Evolutionary conservation across 345 rosid genomes (phyloP).

Genomic region (Aquilaria yunnanensis): DNA sequence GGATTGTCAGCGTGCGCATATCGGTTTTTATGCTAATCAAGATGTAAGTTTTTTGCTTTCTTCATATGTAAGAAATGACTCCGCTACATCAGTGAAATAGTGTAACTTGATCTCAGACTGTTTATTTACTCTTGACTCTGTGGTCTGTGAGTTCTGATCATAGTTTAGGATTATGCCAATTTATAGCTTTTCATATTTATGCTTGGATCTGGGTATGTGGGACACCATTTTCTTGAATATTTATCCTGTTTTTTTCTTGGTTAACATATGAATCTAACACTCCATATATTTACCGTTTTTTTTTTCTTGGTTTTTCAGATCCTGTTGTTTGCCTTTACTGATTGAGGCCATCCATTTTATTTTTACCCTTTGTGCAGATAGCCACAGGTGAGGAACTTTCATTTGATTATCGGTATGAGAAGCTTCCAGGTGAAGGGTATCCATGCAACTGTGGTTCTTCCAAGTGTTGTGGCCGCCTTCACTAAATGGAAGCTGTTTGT

Average conservation of each 20-base stretch:
- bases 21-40: slow-evolving; percentile 80
- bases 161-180: no score
- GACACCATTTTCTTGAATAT: neutral
- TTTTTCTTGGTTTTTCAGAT: neutral
- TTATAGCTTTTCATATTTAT: no score
- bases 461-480: slow-evolving; percentile 60
- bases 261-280: no score
- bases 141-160: neutral
- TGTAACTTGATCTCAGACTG: no score
- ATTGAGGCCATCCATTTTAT: slow-evolving; percentile 1
- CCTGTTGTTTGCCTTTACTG: neutral
- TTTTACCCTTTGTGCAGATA: slow-evolving; percentile 53
- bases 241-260: neutral
- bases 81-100: neutral
- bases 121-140: no score
- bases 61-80: slow-evolving; percentile 2
- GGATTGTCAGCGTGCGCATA: slow-evolving; percentile 70
- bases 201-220: no score
- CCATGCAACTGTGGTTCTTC: slow-evolving; percentile 68
- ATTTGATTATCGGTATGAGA: slow-evolving; percentile 44
- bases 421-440: slow-evolving; percentile 49
- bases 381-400: slow-evolving; percentile 86
- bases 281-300: no score
- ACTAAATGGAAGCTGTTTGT: slow-evolving; percentile 16
- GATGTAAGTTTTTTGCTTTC: slow-evolving; percentile 58